Evolutionary conservation across 768 basidiomycete genomes (phyloP).

Genomic region (Mycena metata): DNA sequence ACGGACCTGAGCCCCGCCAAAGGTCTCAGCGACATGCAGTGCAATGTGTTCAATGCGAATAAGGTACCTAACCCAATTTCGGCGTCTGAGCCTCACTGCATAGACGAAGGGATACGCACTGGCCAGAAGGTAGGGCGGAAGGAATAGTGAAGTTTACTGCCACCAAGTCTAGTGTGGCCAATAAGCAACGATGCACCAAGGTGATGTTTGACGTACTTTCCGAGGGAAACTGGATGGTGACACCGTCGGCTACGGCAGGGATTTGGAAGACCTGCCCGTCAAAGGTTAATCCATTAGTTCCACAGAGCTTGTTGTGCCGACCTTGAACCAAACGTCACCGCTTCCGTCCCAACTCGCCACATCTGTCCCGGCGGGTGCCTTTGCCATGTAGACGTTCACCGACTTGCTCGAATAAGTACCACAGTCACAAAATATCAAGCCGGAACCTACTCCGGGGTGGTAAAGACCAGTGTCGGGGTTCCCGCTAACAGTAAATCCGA

Average conservation of each 20-base stretch:
- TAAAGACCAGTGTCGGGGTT: constrained; percentile 13
- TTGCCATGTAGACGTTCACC: constrained; percentile 35
- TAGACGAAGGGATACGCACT: constrained; percentile 17
- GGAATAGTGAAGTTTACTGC: constrained; percentile 47
- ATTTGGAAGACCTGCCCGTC: constrained; percentile 43
- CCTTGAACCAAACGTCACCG: constrained; percentile 51
- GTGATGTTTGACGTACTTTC: background rate
- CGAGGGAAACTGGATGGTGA: constrained; percentile 47
- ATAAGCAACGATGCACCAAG: background rate
- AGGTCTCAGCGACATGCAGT: constrained; percentile 47
- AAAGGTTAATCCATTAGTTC: background rate
- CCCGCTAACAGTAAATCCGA: constrained; percentile 36
- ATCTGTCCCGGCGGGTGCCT: constrained; percentile 30
- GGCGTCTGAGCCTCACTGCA: background rate
- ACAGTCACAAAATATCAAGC: background rate
- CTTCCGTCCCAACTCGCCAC: constrained; percentile 32
- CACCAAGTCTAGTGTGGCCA: constrained; percentile 9
- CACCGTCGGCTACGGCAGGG: constrained; percentile 49
- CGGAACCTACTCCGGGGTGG: constrained; percentile 13
- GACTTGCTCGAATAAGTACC: background rate
- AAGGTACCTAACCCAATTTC: constrained; percentile 28
- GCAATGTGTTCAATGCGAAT: constrained; percentile 43
- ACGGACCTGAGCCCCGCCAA: constrained; percentile 45
- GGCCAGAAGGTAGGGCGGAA: constrained; percentile 46
- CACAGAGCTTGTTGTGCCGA: constrained; percentile 1